phyloP scores from a whole-genome alignment of 768 basidiomycete species.

The Megacollybia marginata region DNA sequence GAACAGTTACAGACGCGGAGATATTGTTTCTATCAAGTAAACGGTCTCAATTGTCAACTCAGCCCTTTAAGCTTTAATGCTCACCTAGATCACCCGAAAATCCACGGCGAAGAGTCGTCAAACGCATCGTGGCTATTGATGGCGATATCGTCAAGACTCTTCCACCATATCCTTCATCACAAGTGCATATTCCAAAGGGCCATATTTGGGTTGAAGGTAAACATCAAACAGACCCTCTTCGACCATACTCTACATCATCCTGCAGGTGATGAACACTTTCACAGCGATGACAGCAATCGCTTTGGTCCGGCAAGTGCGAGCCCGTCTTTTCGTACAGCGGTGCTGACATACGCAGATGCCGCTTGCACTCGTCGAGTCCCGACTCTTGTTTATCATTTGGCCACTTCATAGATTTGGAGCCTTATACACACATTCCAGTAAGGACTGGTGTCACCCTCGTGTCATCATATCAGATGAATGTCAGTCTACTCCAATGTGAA shows the following conservation, averaged over 20 bases:
- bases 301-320: constrained; percentile 54
- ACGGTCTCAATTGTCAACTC: constrained; percentile 5
- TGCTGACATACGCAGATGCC: constrained; percentile 27
- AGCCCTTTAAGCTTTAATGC: background rate
- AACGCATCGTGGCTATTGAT: constrained; percentile 57
- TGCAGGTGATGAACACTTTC: constrained; percentile 59
- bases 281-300: constrained; percentile 63
- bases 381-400: constrained; percentile 43
- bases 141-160: constrained; percentile 60
- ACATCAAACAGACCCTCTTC: constrained; percentile 5
- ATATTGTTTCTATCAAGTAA: constrained; percentile 60
- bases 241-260: background rate
- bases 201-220: constrained; percentile 74
- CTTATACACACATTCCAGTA: constrained; percentile 2
- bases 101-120: constrained; percentile 46
- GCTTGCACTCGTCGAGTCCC: constrained; percentile 42
- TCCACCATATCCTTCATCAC: constrained; percentile 54
- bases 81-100: constrained; percentile 50
- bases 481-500: too few species aligned
- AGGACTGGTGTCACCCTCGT: background rate
- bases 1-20: constrained; percentile 40
- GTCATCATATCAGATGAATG: background rate
- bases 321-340: background rate
- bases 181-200: constrained; percentile 50
- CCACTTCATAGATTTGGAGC: constrained; percentile 40